Evolutionary conservation across 495 filamentous ascomycete genomes (phyloP).

Genomic region (Penicillium desertorum): DNA sequence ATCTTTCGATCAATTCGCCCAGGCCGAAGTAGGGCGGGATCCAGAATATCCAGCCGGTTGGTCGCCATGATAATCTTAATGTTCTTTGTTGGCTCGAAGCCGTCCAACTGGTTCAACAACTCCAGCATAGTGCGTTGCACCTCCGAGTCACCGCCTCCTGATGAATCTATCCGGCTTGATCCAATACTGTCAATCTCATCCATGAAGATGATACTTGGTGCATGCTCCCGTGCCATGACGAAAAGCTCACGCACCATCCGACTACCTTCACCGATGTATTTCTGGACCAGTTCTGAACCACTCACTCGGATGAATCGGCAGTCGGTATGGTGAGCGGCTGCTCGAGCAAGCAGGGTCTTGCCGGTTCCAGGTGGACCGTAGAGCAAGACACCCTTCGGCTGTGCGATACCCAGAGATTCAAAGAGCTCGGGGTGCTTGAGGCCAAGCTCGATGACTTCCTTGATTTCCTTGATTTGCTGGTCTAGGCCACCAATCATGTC

Average conservation of each 20-base stretch:
- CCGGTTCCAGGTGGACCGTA: conserved; percentile 97
- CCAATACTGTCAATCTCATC: conserved; percentile 99
- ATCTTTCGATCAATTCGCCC: conserved; percentile 99
- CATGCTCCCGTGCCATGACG: conserved; percentile 98
- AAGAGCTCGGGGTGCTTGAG: conserved; percentile 98
- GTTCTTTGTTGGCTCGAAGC: conserved; percentile 99
- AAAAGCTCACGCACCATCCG: conserved; percentile 99
- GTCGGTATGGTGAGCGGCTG: conserved; percentile 96
- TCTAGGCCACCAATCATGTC: conserved; percentile 99
- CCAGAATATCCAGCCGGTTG: conserved; percentile 94
- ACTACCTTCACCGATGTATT: conserved; percentile 98
- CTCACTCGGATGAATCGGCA: conserved; percentile 98
- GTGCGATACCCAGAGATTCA: conserved; percentile 96
- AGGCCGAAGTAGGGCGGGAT: conserved; percentile 89
- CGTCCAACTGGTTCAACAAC: conserved; percentile 95
- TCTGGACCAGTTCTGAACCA: conserved; percentile 94
- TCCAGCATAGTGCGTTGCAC: conserved; percentile 99
- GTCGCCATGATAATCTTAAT: conserved; percentile 99
- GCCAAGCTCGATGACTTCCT: conserved; percentile 98
- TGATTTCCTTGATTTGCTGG: conserved; percentile 99
- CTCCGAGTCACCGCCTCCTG: conserved; percentile 94
- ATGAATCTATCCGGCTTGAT: conserved; percentile 92
- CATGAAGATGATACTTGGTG: conserved; percentile 99
- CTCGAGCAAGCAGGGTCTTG: conserved; percentile 93
- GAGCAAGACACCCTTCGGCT: conserved; percentile 94